A percentile compares a stretch with the other conserved stretches of the same genome.
These are phyloP conservation scores for Vitis labrusca DNA, from an alignment of 164 flowering plant genomes.

Conservation along the genomic window DNA sequence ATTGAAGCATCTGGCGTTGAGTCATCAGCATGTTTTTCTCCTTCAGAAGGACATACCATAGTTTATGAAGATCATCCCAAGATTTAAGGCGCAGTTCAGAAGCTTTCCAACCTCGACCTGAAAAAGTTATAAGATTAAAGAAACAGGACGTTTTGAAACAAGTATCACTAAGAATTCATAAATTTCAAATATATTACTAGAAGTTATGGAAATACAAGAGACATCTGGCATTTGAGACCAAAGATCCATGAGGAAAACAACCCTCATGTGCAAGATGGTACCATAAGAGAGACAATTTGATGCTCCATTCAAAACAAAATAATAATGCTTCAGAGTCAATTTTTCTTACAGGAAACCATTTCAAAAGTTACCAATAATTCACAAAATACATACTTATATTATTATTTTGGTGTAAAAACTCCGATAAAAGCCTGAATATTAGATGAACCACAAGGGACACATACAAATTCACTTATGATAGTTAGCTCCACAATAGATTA, in stretches of 20 bases:
- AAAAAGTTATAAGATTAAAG: background rate
- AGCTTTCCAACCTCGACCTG: slow-evolving; percentile 98
- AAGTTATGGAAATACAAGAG: background rate
- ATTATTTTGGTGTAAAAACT: background rate
- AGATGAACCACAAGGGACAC: background rate
- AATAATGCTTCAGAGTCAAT: background rate
- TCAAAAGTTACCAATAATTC: too few species aligned
- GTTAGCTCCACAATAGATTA: background rate
- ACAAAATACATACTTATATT: background rate
- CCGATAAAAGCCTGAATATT: background rate
- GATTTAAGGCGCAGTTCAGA: slow-evolving; percentile 89
- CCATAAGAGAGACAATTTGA: background rate
- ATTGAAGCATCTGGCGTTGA: slow-evolving; percentile 90
- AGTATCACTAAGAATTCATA: background rate
- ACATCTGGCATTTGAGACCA: background rate
- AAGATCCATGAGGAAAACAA: background rate
- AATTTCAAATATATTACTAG: background rate
- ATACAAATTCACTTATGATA: background rate
- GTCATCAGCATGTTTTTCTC: slow-evolving; percentile 98
- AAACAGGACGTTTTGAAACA: background rate
- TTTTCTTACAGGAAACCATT: background rate
- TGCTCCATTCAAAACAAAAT: background rate
- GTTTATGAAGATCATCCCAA: slow-evolving; percentile 89
- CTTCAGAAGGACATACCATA: slow-evolving; percentile 92
- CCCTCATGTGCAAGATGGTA: background rate